These are phyloP conservation scores for Leccinum uliginosum DNA, from an alignment of 768 basidiomycete genomes.

Conservation along the genomic window DNA sequence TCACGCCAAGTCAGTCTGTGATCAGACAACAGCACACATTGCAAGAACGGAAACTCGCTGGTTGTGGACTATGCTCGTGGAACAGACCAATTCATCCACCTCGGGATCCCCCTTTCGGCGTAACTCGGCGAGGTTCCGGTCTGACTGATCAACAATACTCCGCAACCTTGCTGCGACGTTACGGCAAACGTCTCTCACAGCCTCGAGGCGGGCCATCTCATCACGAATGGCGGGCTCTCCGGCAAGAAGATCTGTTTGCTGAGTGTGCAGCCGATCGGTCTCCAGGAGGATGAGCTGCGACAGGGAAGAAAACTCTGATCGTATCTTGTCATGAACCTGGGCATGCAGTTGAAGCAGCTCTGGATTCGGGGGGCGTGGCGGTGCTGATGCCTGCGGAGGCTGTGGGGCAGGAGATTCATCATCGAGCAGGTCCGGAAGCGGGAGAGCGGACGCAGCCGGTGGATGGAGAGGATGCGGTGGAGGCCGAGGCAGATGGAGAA, in stretches of 20 bases:
- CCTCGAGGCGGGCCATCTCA: constrained; percentile 92
- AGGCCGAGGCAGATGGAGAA: constrained; percentile 20
- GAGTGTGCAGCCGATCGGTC: constrained; percentile 70
- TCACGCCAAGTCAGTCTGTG: constrained; percentile 14
- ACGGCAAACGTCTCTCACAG: constrained; percentile 87
- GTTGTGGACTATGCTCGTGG: constrained; percentile 93
- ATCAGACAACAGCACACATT: background rate
- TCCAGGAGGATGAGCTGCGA: constrained; percentile 59
- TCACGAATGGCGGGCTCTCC: constrained; percentile 94
- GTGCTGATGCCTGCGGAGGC: constrained; percentile 38
- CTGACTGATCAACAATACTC: constrained; percentile 59
- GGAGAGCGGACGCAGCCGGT: constrained; percentile 6
- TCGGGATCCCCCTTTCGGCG: constrained; percentile 83
- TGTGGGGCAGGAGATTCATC: constrained; percentile 41
- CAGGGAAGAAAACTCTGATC: constrained; percentile 67
- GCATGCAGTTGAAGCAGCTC: constrained; percentile 79
- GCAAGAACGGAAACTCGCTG: constrained; percentile 51
- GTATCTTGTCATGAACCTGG: constrained; percentile 71
- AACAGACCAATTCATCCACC: constrained; percentile 95
- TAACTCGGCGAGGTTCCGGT: constrained; percentile 72
- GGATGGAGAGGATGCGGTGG: constrained; percentile 20
- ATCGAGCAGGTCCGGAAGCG: constrained; percentile 60
- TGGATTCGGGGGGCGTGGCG: constrained; percentile 85
- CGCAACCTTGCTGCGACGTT: constrained; percentile 68
- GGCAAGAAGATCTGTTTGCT: constrained; percentile 79